These are phyloP conservation scores for Allantophomopsis cytisporea DNA, from an alignment of 2,329 filamentous ascomycete species.

Conservation along the genomic window DNA sequence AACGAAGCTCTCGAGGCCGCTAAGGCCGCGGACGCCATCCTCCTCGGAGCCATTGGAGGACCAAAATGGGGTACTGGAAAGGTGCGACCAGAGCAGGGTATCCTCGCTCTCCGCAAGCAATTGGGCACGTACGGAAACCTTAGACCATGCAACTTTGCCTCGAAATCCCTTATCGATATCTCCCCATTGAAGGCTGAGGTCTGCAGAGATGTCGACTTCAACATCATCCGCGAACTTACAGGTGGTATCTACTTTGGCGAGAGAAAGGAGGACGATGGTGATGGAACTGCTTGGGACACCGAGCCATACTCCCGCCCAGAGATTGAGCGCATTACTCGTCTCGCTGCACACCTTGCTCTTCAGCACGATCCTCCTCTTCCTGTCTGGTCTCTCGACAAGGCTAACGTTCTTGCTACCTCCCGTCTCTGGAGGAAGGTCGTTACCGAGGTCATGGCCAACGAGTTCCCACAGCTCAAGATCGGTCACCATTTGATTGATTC, in stretches of 20 bases:
- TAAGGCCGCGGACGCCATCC: conserved; percentile 75
- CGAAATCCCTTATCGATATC: conserved; percentile 66
- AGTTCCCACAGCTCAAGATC: conserved; percentile 78
- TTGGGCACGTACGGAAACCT: conserved; percentile 92
- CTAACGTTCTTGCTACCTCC: conserved; percentile 85
- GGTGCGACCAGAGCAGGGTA: conserved; percentile 84
- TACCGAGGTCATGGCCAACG: conserved; percentile 68
- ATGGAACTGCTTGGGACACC: conserved; percentile 65
- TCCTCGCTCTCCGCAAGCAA: conserved; percentile 84
- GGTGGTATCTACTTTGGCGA: conserved; percentile 95
- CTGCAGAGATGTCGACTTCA: conserved; percentile 80
- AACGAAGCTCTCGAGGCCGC: conserved; percentile 67
- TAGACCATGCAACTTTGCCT: conserved; percentile 89
- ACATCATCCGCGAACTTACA: conserved; percentile 83
- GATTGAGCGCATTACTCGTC: conserved; percentile 75
- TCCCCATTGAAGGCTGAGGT: conserved; percentile 81
- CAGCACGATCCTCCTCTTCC: conserved; percentile 62
- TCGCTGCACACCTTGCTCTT: conserved; percentile 71
- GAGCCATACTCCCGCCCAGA: conserved; percentile 77
- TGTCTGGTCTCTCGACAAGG: conserved; percentile 88
- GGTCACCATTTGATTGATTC: conserved; percentile 89
- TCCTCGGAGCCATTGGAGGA: conserved; percentile 90
- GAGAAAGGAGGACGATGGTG: conserved; percentile 64
- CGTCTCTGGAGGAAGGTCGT: conserved; percentile 83
- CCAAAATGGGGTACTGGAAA: conserved; percentile 87